phyloP scores from a whole-genome alignment of 1,284 basidiomycete species.

The Ganoderma lucidum region DNA sequence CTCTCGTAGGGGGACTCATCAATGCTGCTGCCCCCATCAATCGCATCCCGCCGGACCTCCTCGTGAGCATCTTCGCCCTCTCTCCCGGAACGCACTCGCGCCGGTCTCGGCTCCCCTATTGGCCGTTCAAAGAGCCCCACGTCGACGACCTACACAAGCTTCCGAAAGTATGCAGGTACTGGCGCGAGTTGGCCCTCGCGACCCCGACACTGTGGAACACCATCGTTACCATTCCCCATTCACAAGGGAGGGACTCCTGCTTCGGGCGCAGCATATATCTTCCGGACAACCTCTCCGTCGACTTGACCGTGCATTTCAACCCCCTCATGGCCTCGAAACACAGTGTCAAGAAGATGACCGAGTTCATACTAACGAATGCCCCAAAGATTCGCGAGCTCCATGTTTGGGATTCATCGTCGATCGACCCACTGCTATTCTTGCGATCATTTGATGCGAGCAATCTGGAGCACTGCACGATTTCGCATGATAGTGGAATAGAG shows the following conservation, averaged over 20 bases:
- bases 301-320: neutral
- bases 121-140: neutral
- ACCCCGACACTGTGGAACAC: neutral
- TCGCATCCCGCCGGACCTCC: slow-evolving; percentile 12
- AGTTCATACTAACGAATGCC: neutral
- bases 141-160: neutral
- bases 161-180: slow-evolving; percentile 3
- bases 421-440: neutral
- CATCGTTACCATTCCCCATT: neutral
- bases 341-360: neutral
- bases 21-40: slow-evolving; percentile 11
- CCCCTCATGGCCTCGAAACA: neutral
- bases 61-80: slow-evolving; percentile 10
- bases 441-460: neutral
- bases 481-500: neutral
- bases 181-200: slow-evolving; percentile 5
- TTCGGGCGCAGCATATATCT: neutral
- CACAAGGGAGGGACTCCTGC: neutral
- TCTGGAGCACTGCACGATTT: slow-evolving; percentile 1
- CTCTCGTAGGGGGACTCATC: neutral
- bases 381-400: neutral
- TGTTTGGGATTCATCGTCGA: neutral
- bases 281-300: neutral
- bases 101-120: neutral
- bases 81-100: neutral